Evolutionary conservation across 345 rosid species (phyloP).

Genomic region (Dimocarpus longan): DNA sequence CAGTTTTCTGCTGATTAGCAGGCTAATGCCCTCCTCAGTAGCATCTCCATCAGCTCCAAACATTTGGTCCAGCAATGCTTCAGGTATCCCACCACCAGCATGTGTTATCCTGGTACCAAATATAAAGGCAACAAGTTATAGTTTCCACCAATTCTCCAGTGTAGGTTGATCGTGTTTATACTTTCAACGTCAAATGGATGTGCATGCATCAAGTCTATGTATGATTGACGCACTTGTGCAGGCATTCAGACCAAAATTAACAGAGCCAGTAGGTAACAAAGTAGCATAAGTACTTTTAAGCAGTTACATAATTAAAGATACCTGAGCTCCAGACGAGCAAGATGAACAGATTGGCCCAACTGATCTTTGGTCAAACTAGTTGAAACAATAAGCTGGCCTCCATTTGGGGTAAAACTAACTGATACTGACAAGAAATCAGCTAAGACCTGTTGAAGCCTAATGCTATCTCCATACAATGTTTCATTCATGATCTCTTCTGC

Average conservation of each 20-base stretch:
- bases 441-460: slow-evolving; percentile 82
- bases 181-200: background rate
- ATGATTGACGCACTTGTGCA: too few species aligned
- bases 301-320: slow-evolving; percentile 26
- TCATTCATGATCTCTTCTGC: slow-evolving; percentile 53
- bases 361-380: slow-evolving; percentile 66
- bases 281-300: background rate
- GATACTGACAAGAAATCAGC: slow-evolving; percentile 71
- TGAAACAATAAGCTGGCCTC: slow-evolving; percentile 55
- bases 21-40: slow-evolving; percentile 75
- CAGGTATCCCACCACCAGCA: slow-evolving; percentile 68
- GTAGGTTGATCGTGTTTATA: background rate
- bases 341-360: slow-evolving; percentile 71
- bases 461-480: slow-evolving; percentile 75
- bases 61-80: slow-evolving; percentile 72
- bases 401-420: slow-evolving; percentile 58
- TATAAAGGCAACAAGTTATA: background rate
- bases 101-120: slow-evolving; percentile 58
- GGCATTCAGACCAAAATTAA: too few species aligned
- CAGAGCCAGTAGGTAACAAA: background rate
- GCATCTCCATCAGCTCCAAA: slow-evolving; percentile 61
- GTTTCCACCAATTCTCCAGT: background rate
- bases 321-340: slow-evolving; percentile 74
- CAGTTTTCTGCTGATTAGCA: slow-evolving; percentile 73
- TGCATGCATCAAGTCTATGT: background rate